These are phyloP conservation scores for Vitis vinifera DNA, from an alignment of 164 flowering plant species.

Conservation along the genomic window ASM3070453v1 NC_081812.1:22466001-22466500, in stretches of 20 bases:
- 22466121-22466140: conserved; percentile 67
- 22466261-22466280: conserved; percentile 93
- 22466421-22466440: conserved; percentile 79
- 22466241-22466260: conserved; percentile 76
- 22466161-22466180: conserved; percentile 74
- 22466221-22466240: conserved; percentile 62
- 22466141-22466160: conserved; percentile 74
- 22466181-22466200: conserved; percentile 66
- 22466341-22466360: conserved; percentile 28
- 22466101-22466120: conserved; percentile 80
- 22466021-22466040: conserved; percentile 80
- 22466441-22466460: conserved; percentile 75
- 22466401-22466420: conserved; percentile 31
- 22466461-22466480: conserved; percentile 83
- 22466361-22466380: conserved; percentile 21
- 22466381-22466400: conserved; percentile 38
- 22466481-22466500: conserved; percentile 85
- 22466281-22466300: conserved; percentile 67
- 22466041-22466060: conserved; percentile 81
- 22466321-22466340: conserved; percentile 62
- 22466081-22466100: conserved; percentile 73
- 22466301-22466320: conserved; percentile 54
- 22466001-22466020: conserved; percentile 65
- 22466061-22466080: conserved; percentile 84
- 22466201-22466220: conserved; percentile 49